phyloP scores from a whole-genome alignment of 805 yeast genomes.

The Candida germanica region DNA sequence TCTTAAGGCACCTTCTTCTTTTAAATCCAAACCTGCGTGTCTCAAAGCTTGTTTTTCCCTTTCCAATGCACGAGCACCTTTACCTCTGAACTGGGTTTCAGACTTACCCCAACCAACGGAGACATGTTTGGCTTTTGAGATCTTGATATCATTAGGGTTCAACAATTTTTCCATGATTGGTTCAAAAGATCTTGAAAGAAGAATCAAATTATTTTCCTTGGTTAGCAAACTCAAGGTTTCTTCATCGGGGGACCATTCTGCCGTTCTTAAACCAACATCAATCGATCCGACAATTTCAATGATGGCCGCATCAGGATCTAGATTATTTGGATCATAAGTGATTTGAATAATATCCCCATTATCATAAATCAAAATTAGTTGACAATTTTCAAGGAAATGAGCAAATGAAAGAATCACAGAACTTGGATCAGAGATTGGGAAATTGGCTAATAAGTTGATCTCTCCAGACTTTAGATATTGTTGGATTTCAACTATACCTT shows the following conservation, averaged over 20 bases:
- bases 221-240: conserved; percentile 77
- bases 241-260: conserved; percentile 89
- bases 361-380: conserved; percentile 61
- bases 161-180: conserved; percentile 66
- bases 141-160: conserved; percentile 56
- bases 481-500: conserved; percentile 67
- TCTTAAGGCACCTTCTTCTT: conserved; percentile 54
- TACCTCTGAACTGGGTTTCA: conserved; percentile 95
- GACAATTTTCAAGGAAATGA: conserved; percentile 69
- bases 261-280: conserved; percentile 69
- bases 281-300: conserved; percentile 80
- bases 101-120: conserved; percentile 98
- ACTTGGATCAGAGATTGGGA: conserved; percentile 43
- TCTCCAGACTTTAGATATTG: conserved; percentile 66
- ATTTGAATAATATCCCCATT: conserved; percentile 77
- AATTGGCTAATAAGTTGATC: conserved; percentile 56
- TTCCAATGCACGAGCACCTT: conserved; percentile 79
- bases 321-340: conserved; percentile 48
- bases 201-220: conserved; percentile 52
- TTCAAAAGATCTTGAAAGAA: conserved; percentile 76
- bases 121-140: conserved; percentile 70
- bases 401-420: conserved; percentile 48
- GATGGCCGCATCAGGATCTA: conserved; percentile 52
- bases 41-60: conserved; percentile 55
- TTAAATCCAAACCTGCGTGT: conserved; percentile 67